These are phyloP conservation scores for Coemansia asiatica DNA, from an alignment of 192 early-diverging fungal species.

Conservation along the genomic window DNA sequence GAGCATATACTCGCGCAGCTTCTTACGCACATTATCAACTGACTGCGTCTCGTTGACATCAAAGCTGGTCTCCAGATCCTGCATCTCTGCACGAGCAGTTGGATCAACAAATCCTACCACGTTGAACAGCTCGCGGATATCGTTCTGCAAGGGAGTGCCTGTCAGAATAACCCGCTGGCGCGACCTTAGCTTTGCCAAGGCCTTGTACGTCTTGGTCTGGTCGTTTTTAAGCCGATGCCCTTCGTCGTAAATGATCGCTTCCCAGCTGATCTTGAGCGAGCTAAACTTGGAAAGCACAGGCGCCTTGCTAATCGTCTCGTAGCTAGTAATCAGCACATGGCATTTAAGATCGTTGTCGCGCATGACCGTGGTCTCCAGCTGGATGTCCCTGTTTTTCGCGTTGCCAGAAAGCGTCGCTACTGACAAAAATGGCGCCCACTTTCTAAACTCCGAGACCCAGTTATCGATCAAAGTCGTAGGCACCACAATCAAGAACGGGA, in stretches of 20 bases:
- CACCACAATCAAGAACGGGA: slow-evolving; percentile 92
- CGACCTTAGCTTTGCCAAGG: slow-evolving; percentile 72
- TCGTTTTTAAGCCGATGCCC: slow-evolving; percentile 95
- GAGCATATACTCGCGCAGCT: slow-evolving; percentile 79
- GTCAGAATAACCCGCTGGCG: slow-evolving; percentile 90
- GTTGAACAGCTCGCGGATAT: slow-evolving; percentile 80
- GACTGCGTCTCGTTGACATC: slow-evolving; percentile 54
- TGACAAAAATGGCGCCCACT: slow-evolving; percentile 93
- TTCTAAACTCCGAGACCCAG: slow-evolving; percentile 88
- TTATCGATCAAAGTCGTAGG: slow-evolving; percentile 89
- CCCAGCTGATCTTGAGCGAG: slow-evolving; percentile 75
- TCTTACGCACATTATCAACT: slow-evolving; percentile 70
- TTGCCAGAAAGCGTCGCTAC: slow-evolving; percentile 81
- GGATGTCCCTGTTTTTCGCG: slow-evolving; percentile 62
- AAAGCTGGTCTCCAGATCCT: slow-evolving; percentile 59
- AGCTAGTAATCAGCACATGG: slow-evolving; percentile 93
- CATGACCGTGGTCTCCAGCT: slow-evolving; percentile 37
- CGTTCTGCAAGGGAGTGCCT: slow-evolving; percentile 96
- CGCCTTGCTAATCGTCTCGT: slow-evolving; percentile 86
- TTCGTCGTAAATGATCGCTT: slow-evolving; percentile 88
- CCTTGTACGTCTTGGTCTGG: slow-evolving; percentile 81
- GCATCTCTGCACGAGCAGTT: slow-evolving; percentile 63
- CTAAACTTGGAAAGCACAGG: slow-evolving; percentile 44
- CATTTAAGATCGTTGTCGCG: slow-evolving; percentile 62
- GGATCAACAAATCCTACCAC: slow-evolving; percentile 90